phyloP scores from a whole-genome alignment of 139 green algal genomes.

The Pleodorina starrii region DNA sequence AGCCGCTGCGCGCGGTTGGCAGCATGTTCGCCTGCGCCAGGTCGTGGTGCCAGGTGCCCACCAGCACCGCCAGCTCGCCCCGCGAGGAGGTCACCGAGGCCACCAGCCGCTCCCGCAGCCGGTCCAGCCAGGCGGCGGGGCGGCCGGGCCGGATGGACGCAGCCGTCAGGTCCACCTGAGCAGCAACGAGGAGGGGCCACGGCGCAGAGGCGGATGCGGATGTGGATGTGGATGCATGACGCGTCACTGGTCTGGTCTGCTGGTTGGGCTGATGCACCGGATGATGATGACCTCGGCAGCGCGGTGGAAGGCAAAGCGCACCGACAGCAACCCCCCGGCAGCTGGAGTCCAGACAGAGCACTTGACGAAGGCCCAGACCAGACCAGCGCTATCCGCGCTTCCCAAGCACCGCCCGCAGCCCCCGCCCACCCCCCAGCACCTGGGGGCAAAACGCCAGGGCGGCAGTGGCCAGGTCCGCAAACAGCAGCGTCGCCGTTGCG shows the following conservation, averaged over 20 bases:
- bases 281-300: no score
- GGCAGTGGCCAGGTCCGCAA: conserved; percentile 78
- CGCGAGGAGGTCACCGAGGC: conserved; percentile 40
- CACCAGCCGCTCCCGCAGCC: conserved; percentile 64
- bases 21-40: conserved; percentile 78
- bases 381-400: no score
- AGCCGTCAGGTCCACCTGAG: conserved; percentile 77
- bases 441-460: conserved; percentile 93
- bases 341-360: no score
- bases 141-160: conserved; percentile 76
- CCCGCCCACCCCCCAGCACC: no score
- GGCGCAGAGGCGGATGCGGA: no score
- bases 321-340: no score
- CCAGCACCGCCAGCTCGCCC: conserved; percentile 45
- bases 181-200: neutral
- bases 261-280: no score
- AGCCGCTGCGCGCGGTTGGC: neutral
- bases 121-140: conserved; percentile 51
- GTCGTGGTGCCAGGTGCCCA: conserved; percentile 88
- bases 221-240: no score
- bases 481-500: conserved; percentile 87
- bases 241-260: no score
- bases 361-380: no score
- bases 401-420: no score
- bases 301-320: no score